Percentiles rank a stretch among this genome's conserved stretches.
Evolutionary conservation across 306 rosid genomes (phyloP).

Genomic region (Corylus avellana): DNA sequence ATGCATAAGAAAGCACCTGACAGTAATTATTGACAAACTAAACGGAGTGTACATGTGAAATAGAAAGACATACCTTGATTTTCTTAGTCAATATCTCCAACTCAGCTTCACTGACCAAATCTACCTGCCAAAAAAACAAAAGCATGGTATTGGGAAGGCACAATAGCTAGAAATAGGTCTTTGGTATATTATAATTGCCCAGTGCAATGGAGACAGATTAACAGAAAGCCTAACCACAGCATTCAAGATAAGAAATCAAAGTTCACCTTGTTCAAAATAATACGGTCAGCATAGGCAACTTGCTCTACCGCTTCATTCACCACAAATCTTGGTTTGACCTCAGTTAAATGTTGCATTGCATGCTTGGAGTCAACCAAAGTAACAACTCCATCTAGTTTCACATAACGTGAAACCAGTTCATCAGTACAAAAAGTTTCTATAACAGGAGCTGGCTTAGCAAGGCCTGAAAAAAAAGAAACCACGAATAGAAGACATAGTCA

Average conservation of each 20-base stretch:
- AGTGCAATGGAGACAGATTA: neutral
- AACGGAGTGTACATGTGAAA: neutral
- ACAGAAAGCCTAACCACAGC: constrained; percentile 3
- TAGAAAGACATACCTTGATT: constrained; percentile 58
- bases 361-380: constrained; percentile 92
- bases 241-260: constrained; percentile 25
- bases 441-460: constrained; percentile 90
- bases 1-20: neutral
- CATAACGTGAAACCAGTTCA: constrained; percentile 63
- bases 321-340: constrained; percentile 92
- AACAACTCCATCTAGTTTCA: constrained; percentile 92
- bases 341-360: constrained; percentile 74
- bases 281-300: constrained; percentile 90
- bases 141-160: too few relatives aligned
- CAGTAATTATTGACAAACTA: neutral
- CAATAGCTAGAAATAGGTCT: neutral
- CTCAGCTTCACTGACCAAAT: constrained; percentile 69
- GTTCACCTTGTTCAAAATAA: constrained; percentile 80
- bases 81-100: constrained; percentile 57
- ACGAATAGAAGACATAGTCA: constrained; percentile 4
- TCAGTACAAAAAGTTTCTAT: constrained; percentile 85
- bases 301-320: constrained; percentile 95
- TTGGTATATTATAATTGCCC: neutral
- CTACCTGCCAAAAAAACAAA: constrained; percentile 60
- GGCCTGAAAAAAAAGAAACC: constrained; percentile 51